Base-by-base conservation (phyloP, 345 rosid species). In the Pelargonium nanum region DNA sequence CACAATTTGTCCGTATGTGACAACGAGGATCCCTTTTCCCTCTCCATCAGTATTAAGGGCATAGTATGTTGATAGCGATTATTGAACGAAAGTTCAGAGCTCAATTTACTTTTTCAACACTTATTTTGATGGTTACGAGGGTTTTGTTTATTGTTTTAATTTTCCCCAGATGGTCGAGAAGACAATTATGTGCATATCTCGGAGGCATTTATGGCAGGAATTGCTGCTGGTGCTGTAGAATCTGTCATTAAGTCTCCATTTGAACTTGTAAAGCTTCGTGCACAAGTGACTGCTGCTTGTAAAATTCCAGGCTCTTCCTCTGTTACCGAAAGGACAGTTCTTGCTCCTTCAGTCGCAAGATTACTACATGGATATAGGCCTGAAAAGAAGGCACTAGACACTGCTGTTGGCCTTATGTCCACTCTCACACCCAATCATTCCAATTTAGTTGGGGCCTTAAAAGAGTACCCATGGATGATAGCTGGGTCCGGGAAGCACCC, bases 381-480 rank as follows among this genome's bases (percentile, higher is more conserved):
- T 51, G 89, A 93, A 62, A 74, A 68, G 70, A 83, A 73, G 76
- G 70, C 87, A 62, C 72, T 89, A 81, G 81, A 69, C 34, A 77
- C 81, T 57, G 72, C 83, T 53, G 74, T 81, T 64, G 76, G 80
- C 73, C 85, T 89, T 70, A 74, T 93, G 68, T 87, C 99, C 55
- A 77, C 82, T 60, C 70, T 89, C 62, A 77, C 77, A n/a, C 65
- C 80, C 61, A 87, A 84, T 57, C 86, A 84, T 65, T 83, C 86
- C 20, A 79, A 83, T 76, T 68, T 93, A 78, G 68, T 56, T 32
- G 78, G 78, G 28, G 82, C 96, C 24, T 77, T 93, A 70, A 84
- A 76, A 83, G 82, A 80, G 59, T 81, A 81, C 65, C 98, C 96
- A 2, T 89, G 94, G 99, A 93, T 89, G 96, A 87, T 93, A 83